Evolutionary conservation across 352 stramenopile species (phyloP), one percentile per base, ranked within the genome.

Genomic region (Phytophthora fragariaefolia): DNA sequence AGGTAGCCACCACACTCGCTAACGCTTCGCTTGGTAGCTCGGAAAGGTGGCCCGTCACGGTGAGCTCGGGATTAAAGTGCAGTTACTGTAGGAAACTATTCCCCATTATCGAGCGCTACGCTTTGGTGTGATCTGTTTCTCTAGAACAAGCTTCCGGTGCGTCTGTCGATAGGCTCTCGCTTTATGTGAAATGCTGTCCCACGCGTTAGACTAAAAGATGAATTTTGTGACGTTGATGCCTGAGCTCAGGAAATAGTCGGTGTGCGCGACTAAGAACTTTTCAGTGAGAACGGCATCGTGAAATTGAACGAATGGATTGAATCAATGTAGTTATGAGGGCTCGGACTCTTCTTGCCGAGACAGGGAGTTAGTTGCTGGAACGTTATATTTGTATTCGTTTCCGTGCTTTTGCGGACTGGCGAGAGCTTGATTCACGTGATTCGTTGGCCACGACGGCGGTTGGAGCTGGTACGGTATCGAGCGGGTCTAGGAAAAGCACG

Each of bases 261-360:
- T 20, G 18, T 63, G 60, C 26, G 18, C 52, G 51, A 63, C 60
- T 51, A 62, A 55, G n/a, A n/a, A n/a, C n/a, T n/a, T n/a, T n/a
- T n/a, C n/a, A n/a, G n/a, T 13, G 20, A 17, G 43, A 30, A 50
- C 9, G 15, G 12, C 32, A n/a, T 10, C 17, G 36, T 23, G 17
- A 7, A 22, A n/a, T 4, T 24, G 42, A 49, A 47, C 24, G n/a
- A 47, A 47, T 47, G 17, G 18, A 24, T 24, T 47, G 17, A 47
- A 47, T 23, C 17, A 47, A 46, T 20, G 42, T 5, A 47, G 40
- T 22, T 7, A 9, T 23, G n/a, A 45, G 12, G 6, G 18, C n/a
- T 42, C 34, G 34, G 13, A 20, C 30, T 36, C 30, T 36, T 6
- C 30, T 36, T 18, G 13, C 34, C 4, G 34, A 6, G 42, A 49